Base-by-base conservation (phyloP, 2,329 filamentous ascomycete genomes). In the Neofusicoccum sp. region DNA sequence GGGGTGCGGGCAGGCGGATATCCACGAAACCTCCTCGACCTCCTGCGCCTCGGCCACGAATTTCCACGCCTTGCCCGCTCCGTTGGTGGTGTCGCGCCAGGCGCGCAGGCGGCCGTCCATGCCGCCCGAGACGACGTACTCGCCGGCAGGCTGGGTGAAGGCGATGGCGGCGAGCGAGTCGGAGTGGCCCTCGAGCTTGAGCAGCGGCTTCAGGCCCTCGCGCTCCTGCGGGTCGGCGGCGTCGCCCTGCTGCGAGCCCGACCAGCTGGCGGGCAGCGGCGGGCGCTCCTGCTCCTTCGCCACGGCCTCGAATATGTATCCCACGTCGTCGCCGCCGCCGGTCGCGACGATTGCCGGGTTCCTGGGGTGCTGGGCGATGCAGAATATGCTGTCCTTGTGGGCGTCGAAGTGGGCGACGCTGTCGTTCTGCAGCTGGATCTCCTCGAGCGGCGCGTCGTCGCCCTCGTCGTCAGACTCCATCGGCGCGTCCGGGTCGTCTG, bases 21-120 rank as follows among this genome's bases (percentile, higher is more conserved):
- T 76, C 93, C 93, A 99, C 79, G 95, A 96, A 70, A 99, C 89
- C 76, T 98, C 93, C 68, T 96, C 89, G 8, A 97, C 93, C 74
- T 99, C 95, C 70, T 92, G 89, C 3, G 87, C 85, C 70, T 95
- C 90, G 60, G 84, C 89, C 7, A 96, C 75, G 69, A 90, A 89
- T 45, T 82, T 79, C 84, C 85, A 88, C 38, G 79, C 73, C 38
- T 78, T 73, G 31, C 76, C 72, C 20, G 36, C 28, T 4, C 58
- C 48, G 26, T 45, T 65, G 65, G 66, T 78, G 65, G 69, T 79
- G 71, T 71, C 82, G 65, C 84, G 81, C 82, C 89, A 93, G 12
- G 86, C 86, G 65, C 89, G 85, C 67, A 99, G 72, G 65, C 86
- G 87, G 9, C 95, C 95, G 73, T 98, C 95, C 64, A 98, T 78